Conservation (phyloP, 1,284 basidiomycete genomes). For the Ganoderma sp. region DNA sequence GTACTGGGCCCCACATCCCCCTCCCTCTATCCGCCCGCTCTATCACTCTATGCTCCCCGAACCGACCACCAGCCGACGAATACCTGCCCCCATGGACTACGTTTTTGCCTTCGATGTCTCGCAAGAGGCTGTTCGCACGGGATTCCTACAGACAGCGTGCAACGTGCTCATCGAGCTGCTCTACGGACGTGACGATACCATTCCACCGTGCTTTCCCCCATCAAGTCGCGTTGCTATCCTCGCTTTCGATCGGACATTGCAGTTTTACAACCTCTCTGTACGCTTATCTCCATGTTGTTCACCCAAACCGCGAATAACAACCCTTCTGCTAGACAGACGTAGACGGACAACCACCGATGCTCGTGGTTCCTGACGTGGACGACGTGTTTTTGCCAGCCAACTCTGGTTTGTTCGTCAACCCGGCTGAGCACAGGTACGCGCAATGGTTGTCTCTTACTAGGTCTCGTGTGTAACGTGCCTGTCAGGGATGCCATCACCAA, state of each 20-base stretch:
- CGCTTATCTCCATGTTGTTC: conserved; percentile 41
- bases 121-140: conserved; percentile 70
- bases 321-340: conserved; percentile 52
- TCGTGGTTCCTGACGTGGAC: conserved; percentile 88
- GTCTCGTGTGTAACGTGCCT: conserved; percentile 16
- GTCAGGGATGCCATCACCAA: conserved; percentile 62
- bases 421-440: conserved; percentile 69
- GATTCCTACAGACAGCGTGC: conserved; percentile 78
- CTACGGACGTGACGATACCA: conserved; percentile 58
- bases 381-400: conserved; percentile 90
- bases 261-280: conserved; percentile 92
- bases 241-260: conserved; percentile 84
- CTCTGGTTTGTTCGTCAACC: conserved; percentile 82
- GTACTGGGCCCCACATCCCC: conserved; percentile 86
- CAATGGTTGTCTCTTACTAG: not conserved
- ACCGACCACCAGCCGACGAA: conserved; percentile 51
- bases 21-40: conserved; percentile 57
- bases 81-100: conserved; percentile 75
- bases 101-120: conserved; percentile 94
- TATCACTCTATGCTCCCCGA: conserved; percentile 57
- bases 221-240: conserved; percentile 75
- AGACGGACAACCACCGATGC: conserved; percentile 68
- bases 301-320: conserved; percentile 8
- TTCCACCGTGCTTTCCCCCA: conserved; percentile 58
- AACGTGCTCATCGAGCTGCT: conserved; percentile 69